Percentiles rank a stretch among this genome's conserved stretches.
Evolutionary conservation across 148 eudicot species (phyloP).

Genomic region (Oxyria digyna): DNA sequence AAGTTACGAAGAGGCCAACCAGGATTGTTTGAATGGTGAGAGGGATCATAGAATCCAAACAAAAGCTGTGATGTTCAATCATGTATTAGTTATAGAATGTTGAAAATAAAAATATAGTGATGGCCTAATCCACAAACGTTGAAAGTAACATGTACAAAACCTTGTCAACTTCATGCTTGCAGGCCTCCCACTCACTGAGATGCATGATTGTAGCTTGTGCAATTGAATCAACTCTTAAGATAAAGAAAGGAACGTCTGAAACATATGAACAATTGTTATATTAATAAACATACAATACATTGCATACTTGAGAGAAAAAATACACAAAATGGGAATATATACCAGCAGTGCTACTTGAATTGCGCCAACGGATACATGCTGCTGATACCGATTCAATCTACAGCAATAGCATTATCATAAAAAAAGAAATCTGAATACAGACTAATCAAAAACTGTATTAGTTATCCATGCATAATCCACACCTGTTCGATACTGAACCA

Average conservation of each 20-base stretch:
- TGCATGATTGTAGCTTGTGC: constrained; percentile 46
- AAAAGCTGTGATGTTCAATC: constrained; percentile 37
- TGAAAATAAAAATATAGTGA: neutral
- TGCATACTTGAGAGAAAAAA: neutral
- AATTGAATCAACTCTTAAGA: constrained; percentile 45
- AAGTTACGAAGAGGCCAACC: constrained; percentile 96
- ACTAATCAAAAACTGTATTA: neutral
- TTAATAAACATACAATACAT: neutral
- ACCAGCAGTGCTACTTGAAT: constrained; percentile 59
- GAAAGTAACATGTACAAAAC: constrained; percentile 19
- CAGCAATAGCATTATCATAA: constrained; percentile 9
- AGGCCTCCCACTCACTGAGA: constrained; percentile 67
- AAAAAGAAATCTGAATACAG: neutral
- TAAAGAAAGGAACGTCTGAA: constrained; percentile 76
- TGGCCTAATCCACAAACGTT: neutral
- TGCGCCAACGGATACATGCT: constrained; percentile 84
- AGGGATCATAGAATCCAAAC: constrained; percentile 94
- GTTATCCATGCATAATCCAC: neutral
- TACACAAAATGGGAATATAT: constrained; percentile 1
- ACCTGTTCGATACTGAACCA: constrained; percentile 69
- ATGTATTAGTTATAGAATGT: neutral
- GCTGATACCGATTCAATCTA: constrained; percentile 56
- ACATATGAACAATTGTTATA: neutral
- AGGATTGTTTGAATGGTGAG: constrained; percentile 64
- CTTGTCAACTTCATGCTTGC: constrained; percentile 52